phyloP scores from a whole-genome alignment of 768 basidiomycete genomes.

The Trametes sanguinea region DNA sequence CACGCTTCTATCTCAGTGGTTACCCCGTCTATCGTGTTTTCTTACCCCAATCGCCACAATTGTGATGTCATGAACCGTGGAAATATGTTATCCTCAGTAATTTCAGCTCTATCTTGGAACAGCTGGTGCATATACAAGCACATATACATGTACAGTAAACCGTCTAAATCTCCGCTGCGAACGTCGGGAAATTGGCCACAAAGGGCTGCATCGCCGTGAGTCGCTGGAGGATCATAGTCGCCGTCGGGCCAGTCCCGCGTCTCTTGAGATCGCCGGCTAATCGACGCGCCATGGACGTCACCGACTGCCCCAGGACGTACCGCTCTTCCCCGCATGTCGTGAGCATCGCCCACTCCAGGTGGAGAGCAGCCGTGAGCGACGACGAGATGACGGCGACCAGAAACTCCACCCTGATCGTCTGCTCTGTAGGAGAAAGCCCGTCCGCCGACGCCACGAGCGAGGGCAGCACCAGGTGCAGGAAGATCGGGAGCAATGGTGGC shows the following conservation, averaged over 20 bases:
- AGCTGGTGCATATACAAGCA: too few relatives aligned
- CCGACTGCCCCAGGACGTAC: slow-evolving; percentile 60
- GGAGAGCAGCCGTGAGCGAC: slow-evolving; percentile 63
- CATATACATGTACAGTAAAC: too few relatives aligned
- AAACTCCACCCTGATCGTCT: slow-evolving; percentile 60
- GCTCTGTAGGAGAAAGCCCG: slow-evolving; percentile 51
- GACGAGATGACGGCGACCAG: slow-evolving; percentile 67
- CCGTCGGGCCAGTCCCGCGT: slow-evolving; percentile 46
- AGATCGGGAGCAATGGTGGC: slow-evolving; percentile 73
- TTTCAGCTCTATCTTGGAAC: neutral
- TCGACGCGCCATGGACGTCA: slow-evolving; percentile 62
- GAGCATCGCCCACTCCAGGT: slow-evolving; percentile 69
- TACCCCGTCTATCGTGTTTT: slow-evolving; percentile 4
- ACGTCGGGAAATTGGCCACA: slow-evolving; percentile 73
- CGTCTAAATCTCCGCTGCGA: slow-evolving; percentile 41
- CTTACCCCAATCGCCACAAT: slow-evolving; percentile 36
- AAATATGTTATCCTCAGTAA: neutral
- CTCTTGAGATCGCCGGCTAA: slow-evolving; percentile 63
- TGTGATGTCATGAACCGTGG: neutral
- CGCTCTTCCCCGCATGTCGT: slow-evolving; percentile 52
- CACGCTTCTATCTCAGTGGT: neutral
- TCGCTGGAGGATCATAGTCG: slow-evolving; percentile 61
- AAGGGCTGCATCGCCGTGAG: slow-evolving; percentile 64
- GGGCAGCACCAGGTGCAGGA: slow-evolving; percentile 69
- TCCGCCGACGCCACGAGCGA: slow-evolving; percentile 60